These are phyloP conservation scores for Saururus chinensis DNA, from an alignment of 164 flowering plant species.

Conservation along the genomic window DNA sequence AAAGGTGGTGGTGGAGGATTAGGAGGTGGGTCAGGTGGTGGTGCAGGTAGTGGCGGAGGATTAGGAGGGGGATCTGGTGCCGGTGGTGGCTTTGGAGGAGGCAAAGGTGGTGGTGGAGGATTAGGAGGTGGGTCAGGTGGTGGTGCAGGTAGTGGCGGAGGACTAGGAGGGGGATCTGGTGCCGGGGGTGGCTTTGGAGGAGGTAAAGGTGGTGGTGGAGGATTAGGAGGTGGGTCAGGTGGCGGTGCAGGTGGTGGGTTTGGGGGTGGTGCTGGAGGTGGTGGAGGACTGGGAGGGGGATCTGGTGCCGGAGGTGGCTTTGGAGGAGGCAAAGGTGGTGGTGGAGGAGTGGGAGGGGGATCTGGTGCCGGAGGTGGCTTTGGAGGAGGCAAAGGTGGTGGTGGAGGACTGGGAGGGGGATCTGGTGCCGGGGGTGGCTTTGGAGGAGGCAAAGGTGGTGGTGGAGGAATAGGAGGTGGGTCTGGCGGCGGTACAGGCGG, in stretches of 20 bases:
- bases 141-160: background rate
- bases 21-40: background rate
- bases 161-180: background rate
- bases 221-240: background rate
- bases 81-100: slow-evolving; percentile 1
- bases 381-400: background rate
- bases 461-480: background rate
- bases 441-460: background rate
- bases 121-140: background rate
- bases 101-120: background rate
- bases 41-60: background rate
- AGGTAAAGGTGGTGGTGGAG: background rate
- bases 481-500: background rate
- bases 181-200: background rate
- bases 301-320: background rate
- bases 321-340: slow-evolving; percentile 1
- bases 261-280: background rate
- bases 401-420: background rate
- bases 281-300: background rate
- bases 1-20: background rate
- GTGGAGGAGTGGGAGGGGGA: background rate
- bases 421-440: background rate
- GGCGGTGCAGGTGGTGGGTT: background rate
- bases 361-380: background rate
- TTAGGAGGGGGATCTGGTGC: background rate